phyloP scores from a whole-genome alignment of 2,329 filamentous ascomycete species.

The Sphaceloma murrayae region DNA sequence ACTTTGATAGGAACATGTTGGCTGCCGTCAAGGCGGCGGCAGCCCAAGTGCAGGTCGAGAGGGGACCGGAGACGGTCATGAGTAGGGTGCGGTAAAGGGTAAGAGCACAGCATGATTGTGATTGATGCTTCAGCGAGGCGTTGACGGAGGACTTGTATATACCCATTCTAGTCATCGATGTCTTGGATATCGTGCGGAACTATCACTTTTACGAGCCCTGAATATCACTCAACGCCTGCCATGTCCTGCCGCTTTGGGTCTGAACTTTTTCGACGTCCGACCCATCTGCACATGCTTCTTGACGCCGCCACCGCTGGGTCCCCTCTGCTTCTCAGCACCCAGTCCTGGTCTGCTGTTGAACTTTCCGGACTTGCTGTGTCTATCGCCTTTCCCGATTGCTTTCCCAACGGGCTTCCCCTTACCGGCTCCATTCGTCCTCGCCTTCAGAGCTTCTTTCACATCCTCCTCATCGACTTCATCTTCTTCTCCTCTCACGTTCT shows the following conservation, averaged over 20 bases:
- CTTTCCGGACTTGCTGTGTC: conserved; percentile 13
- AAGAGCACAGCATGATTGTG: background rate
- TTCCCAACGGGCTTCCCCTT: conserved; percentile 5
- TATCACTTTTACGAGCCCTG: no score
- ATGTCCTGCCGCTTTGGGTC: conserved; percentile 9
- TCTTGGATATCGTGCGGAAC: conserved; percentile 13
- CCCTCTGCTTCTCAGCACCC: conserved; percentile 30
- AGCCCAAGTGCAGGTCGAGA: conserved; percentile 71
- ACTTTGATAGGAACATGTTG: conserved; percentile 86
- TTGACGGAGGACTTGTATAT: conserved; percentile 11
- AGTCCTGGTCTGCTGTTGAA: conserved; percentile 27
- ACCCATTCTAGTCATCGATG: conserved; percentile 8
- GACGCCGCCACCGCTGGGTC: conserved; percentile 16
- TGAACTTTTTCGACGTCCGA: conserved; percentile 12
- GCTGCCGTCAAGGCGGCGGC: conserved; percentile 79
- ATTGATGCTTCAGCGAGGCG: conserved; percentile 12
- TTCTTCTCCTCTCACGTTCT: conserved; percentile 37
- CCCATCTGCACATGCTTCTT: conserved; percentile 5
- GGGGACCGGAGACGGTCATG: conserved; percentile 89
- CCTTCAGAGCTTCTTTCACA: conserved; percentile 24
- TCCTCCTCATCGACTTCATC: conserved; percentile 39
- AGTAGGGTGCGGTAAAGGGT: conserved; percentile 63
- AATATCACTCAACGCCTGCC: background rate
- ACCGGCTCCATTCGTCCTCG: conserved; percentile 27
- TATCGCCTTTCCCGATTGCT: background rate